Evolutionary conservation across 2,329 filamentous ascomycete species (phyloP).

Genomic region (Aphanocladium album): DNA sequence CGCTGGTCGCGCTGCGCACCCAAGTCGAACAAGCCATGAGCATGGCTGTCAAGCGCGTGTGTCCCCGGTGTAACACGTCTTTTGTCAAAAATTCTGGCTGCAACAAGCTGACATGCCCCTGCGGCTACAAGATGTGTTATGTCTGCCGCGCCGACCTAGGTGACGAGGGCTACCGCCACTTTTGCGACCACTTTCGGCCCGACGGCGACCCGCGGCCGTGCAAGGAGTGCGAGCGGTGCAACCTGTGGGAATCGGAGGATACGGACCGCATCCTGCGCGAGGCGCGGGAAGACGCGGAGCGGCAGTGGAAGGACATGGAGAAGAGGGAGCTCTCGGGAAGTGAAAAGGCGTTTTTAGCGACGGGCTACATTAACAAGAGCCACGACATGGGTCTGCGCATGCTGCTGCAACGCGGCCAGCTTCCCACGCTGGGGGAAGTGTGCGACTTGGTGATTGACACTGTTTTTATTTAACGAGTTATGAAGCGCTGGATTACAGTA

Average conservation of each 20-base stretch:
- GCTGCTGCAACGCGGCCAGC: conserved; percentile 27
- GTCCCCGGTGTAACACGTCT: conserved; percentile 81
- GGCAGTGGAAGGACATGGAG: conserved; percentile 64
- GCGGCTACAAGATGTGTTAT: conserved; percentile 98
- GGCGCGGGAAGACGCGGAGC: conserved; percentile 67
- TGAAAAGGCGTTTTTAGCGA: conserved; percentile 54
- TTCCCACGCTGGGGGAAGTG: conserved; percentile 38
- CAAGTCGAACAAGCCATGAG: conserved; percentile 92
- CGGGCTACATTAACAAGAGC: conserved; percentile 34
- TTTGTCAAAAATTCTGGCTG: conserved; percentile 93
- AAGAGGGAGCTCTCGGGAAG: conserved; percentile 49
- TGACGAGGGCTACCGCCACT: conserved; percentile 82
- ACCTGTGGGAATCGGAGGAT: conserved; percentile 73
- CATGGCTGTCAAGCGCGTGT: conserved; percentile 89
- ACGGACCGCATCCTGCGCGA: conserved; percentile 61
- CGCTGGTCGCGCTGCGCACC: conserved; percentile 74
- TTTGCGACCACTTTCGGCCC: conserved; percentile 91
- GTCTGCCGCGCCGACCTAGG: conserved; percentile 76
- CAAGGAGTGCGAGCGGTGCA: conserved; percentile 73
- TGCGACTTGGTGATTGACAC: conserved; percentile 42
- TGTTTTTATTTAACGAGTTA: conserved; percentile 21
- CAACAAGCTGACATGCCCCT: conserved; percentile 94
- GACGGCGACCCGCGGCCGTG: conserved; percentile 69
- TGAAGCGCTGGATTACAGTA: neutral
- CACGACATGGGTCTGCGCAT: conserved; percentile 26